These are phyloP conservation scores for Flueggea neowawraea DNA, from an alignment of 441 rosid species.

Conservation along the genomic window DNA sequence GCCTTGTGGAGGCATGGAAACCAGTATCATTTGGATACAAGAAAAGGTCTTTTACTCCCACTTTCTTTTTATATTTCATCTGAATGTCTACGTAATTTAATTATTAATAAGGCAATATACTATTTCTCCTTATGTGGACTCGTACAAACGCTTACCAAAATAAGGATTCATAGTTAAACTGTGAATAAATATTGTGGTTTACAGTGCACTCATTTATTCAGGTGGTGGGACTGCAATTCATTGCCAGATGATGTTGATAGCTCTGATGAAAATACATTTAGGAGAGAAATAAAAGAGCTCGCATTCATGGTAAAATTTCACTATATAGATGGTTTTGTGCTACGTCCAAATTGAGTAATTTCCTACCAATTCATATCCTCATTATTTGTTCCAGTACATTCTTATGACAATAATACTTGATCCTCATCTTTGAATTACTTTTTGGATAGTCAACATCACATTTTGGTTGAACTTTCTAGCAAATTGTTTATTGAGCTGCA, in stretches of 20 bases:
- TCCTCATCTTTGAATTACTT: too few relatives aligned
- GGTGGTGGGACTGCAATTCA: conserved; percentile 98
- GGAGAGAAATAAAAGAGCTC: conserved; percentile 76
- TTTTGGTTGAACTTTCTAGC: too few relatives aligned
- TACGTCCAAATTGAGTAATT: too few relatives aligned
- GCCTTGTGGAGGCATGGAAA: conserved; percentile 83
- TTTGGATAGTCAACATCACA: too few relatives aligned
- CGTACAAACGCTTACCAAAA: neutral
- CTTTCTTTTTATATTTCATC: neutral
- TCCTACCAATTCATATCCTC: too few relatives aligned
- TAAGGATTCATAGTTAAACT: conserved; percentile 5
- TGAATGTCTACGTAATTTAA: neutral
- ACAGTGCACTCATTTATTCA: conserved; percentile 15
- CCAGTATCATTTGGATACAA: conserved; percentile 84
- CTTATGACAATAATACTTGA: too few relatives aligned
- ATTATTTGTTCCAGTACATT: too few relatives aligned
- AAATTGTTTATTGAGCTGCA: too few relatives aligned
- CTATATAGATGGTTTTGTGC: neutral
- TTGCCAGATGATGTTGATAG: conserved; percentile 81
- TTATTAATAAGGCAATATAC: neutral
- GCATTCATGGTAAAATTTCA: conserved; percentile 50
- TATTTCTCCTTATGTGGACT: neutral
- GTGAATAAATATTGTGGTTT: conserved; percentile 6
- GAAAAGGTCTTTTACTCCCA: conserved; percentile 31
- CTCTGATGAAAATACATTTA: conserved; percentile 65